Percentiles rank a stretch among this genome's conserved stretches.
phyloP scores from a whole-genome alignment of 371 early-diverging fungal species.

The Apophysomyces sp. region DNA sequence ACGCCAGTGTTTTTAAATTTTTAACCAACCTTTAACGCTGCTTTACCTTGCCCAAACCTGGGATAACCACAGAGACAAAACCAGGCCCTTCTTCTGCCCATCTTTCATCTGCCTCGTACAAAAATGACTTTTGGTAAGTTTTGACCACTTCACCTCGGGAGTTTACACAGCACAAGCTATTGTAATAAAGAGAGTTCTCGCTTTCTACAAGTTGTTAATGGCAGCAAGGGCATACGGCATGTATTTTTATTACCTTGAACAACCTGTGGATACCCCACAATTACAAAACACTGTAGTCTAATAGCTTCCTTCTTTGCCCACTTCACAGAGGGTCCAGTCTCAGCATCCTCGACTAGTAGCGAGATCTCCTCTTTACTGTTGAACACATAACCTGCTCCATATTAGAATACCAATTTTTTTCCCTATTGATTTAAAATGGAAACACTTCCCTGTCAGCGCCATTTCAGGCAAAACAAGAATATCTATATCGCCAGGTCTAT shows the following conservation, averaged over 20 bases:
- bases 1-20: background rate
- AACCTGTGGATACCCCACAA: constrained; percentile 69
- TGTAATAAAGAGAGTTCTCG: constrained; percentile 34
- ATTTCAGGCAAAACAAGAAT: constrained; percentile 75
- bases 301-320: constrained; percentile 68
- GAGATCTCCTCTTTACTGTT: constrained; percentile 48
- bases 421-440: background rate
- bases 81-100: constrained; percentile 78
- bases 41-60: constrained; percentile 49
- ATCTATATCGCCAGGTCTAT: constrained; percentile 59
- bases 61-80: constrained; percentile 50
- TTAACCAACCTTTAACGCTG: background rate
- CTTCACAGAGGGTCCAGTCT: constrained; percentile 52
- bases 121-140: constrained; percentile 72
- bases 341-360: constrained; percentile 57
- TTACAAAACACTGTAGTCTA: constrained; percentile 56
- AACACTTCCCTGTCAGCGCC: constrained; percentile 64
- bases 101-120: constrained; percentile 69
- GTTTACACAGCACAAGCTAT: constrained; percentile 60
- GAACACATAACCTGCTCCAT: constrained; percentile 62
- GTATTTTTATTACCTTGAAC: constrained; percentile 1
- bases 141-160: constrained; percentile 45
- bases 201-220: background rate
- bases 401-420: background rate
- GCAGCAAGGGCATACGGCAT: background rate